phyloP scores from a whole-genome alignment of 257 asterid genomes.

The Petrea volubilis region DNA sequence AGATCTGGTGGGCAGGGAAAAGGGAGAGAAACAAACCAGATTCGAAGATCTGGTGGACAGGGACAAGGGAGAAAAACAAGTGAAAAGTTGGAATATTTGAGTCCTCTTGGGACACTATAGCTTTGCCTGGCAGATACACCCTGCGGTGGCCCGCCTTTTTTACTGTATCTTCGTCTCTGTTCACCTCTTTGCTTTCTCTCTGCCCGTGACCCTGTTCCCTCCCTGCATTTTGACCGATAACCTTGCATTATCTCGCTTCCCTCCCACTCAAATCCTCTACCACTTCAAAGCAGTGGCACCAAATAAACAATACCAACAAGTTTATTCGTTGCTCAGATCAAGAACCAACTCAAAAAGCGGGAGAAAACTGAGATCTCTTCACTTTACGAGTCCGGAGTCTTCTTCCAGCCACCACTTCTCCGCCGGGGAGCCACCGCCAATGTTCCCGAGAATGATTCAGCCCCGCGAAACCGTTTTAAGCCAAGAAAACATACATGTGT shows the following conservation, averaged over 20 bases:
- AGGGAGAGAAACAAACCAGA: too few species aligned
- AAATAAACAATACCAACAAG: slow-evolving; percentile 27
- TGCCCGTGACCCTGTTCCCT: slow-evolving; percentile 22
- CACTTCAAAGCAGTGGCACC: slow-evolving; percentile 33
- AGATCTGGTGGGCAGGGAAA: not conserved
- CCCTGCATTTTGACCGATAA: slow-evolving; percentile 14
- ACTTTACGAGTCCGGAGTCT: slow-evolving; percentile 16
- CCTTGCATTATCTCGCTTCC: slow-evolving; percentile 16
- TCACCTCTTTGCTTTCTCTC: not conserved
- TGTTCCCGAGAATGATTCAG: slow-evolving; percentile 72
- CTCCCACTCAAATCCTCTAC: slow-evolving; percentile 28
- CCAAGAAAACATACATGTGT: slow-evolving; percentile 30
- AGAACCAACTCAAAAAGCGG: slow-evolving; percentile 15
- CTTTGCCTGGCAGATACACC: not conserved
- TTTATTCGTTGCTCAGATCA: slow-evolving; percentile 27
- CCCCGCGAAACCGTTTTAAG: slow-evolving; percentile 38
- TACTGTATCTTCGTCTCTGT: not conserved
- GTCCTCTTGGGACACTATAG: not conserved
- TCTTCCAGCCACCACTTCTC: not conserved
- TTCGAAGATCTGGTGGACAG: not conserved
- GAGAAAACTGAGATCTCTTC: slow-evolving; percentile 24
- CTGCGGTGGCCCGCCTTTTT: not conserved
- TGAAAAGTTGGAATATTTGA: slow-evolving; percentile 1
- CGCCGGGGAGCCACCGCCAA: slow-evolving; percentile 22
- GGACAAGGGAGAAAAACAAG: not conserved